phyloP scores from a whole-genome alignment of 2,329 filamentous ascomycete species.

The Ophiostoma sp. region DNA sequence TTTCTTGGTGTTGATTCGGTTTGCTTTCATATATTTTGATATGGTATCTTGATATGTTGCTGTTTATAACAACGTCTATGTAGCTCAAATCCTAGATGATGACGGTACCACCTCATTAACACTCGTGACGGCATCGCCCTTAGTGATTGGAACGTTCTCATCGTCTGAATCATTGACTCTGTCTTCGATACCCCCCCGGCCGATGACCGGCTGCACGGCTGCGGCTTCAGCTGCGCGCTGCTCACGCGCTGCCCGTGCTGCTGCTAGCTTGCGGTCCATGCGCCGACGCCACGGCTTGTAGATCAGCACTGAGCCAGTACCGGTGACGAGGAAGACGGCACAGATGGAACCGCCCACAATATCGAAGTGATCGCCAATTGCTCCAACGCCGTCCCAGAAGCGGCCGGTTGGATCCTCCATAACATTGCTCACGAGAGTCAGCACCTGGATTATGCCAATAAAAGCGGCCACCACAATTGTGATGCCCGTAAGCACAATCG shows the following conservation, averaged over 20 bases:
- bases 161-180: not conserved
- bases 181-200: not conserved
- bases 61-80: not conserved
- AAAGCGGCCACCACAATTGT: constrained; percentile 79
- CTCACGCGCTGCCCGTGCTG: not conserved
- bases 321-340: constrained; percentile 74
- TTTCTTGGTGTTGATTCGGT: not conserved
- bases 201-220: not conserved
- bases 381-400: constrained; percentile 88
- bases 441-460: constrained; percentile 78
- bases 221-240: not conserved
- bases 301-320: constrained; percentile 63
- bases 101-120: not conserved
- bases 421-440: constrained; percentile 73
- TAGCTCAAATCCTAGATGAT: not conserved
- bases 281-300: constrained; percentile 73
- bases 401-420: constrained; percentile 59
- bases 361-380: constrained; percentile 74
- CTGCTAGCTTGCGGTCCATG: constrained; percentile 33
- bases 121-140: not conserved
- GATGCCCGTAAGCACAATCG: constrained; percentile 75
- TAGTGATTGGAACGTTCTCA: not conserved
- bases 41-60: not conserved
- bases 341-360: constrained; percentile 83
- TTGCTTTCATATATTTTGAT: not conserved